These are phyloP conservation scores for Arthroderma sp. DNA, from an alignment of 2,329 filamentous ascomycete genomes.

Conservation along the genomic window DNA sequence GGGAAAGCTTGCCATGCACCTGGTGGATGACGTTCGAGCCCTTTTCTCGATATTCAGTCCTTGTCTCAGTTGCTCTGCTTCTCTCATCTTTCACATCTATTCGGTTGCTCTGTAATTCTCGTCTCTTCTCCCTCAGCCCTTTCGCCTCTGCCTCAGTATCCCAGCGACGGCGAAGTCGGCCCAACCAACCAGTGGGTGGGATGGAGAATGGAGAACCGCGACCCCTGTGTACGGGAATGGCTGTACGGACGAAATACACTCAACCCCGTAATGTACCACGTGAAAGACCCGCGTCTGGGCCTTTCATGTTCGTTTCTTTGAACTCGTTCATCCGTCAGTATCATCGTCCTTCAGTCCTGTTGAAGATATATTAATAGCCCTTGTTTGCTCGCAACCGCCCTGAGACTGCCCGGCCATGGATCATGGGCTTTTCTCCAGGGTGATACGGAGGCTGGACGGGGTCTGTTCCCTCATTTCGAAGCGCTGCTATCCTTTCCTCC, in stretches of 20 bases:
- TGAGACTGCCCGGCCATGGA: not conserved
- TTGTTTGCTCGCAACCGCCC: not conserved
- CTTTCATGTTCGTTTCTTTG: not conserved
- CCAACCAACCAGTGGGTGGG: too few relatives aligned
- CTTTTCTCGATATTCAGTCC: too few relatives aligned
- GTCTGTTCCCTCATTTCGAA: slow-evolving; percentile 3
- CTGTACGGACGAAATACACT: not conserved
- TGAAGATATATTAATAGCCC: not conserved
- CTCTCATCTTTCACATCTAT: not conserved
- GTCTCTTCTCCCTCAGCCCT: not conserved
- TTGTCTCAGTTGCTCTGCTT: not conserved
- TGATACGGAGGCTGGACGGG: too few relatives aligned
- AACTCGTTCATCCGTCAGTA: not conserved
- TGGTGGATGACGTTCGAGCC: not conserved
- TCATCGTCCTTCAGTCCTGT: not conserved
- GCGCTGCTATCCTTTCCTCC: not conserved
- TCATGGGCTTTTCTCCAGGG: not conserved
- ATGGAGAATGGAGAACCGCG: too few relatives aligned
- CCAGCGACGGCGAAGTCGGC: not conserved
- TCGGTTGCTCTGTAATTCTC: not conserved
- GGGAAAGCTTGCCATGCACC: not conserved
- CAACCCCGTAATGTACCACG: not conserved
- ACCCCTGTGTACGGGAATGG: not conserved
- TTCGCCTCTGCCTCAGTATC: not conserved
- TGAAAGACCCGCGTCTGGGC: not conserved